Percentiles rank a stretch among this genome's conserved stretches.
Conservation (phyloP, 2,329 filamentous ascomycete species). For the Fusarium transvaalense region DNA sequence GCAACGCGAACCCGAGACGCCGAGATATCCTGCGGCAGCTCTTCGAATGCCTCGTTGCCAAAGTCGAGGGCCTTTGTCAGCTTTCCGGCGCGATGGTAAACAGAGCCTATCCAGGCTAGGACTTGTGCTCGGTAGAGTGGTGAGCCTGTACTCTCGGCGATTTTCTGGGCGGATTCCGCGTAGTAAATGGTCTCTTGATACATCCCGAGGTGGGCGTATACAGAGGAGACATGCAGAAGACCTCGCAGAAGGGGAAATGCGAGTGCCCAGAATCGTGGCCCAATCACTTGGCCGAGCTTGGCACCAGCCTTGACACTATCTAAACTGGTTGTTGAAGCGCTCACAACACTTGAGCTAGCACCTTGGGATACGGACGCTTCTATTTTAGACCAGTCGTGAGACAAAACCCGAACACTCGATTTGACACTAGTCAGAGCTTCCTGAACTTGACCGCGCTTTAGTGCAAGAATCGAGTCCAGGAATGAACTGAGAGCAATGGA, state of each 20-base stretch:
- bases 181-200: slow-evolving; percentile 91
- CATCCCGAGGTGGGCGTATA: slow-evolving; percentile 87
- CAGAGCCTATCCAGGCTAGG: slow-evolving; percentile 65
- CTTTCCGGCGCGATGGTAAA: slow-evolving; percentile 70
- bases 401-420: slow-evolving; percentile 67
- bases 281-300: slow-evolving; percentile 41
- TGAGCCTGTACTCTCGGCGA: slow-evolving; percentile 77
- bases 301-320: slow-evolving; percentile 46
- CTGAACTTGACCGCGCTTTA: slow-evolving; percentile 71
- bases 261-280: slow-evolving; percentile 82
- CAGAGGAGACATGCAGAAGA: slow-evolving; percentile 77
- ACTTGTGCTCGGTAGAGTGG: slow-evolving; percentile 68
- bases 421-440: slow-evolving; percentile 70
- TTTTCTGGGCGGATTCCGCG: slow-evolving; percentile 83
- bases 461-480: slow-evolving; percentile 73
- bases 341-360: slow-evolving; percentile 45
- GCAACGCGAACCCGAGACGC: slow-evolving; percentile 59
- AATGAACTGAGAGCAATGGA: slow-evolving; percentile 56
- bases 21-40: slow-evolving; percentile 60
- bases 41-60: slow-evolving; percentile 65
- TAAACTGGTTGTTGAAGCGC: slow-evolving; percentile 49
- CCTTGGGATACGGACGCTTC: slow-evolving; percentile 52
- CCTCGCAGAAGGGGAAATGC: slow-evolving; percentile 79
- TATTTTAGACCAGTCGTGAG: slow-evolving; percentile 67
- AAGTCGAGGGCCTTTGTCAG: slow-evolving; percentile 68